Evolutionary conservation across 106 monocot genomes (phyloP), one percentile per base, ranked within the genome.

Genomic region (Dioscorea dumetorum): DNA sequence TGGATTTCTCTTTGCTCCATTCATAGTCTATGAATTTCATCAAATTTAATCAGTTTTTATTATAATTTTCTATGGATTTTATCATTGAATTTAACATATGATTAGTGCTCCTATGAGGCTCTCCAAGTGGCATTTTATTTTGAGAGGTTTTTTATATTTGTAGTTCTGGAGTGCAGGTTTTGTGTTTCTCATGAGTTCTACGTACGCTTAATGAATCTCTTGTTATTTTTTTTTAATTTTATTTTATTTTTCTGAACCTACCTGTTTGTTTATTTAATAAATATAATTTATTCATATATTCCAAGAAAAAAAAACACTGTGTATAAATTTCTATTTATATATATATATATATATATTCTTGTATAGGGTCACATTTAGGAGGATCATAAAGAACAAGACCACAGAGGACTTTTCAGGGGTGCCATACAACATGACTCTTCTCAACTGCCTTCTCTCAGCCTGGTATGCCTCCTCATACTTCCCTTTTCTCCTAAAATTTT

Each of bases 351-450:
- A n/a, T n/a, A n/a, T n/a, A n/a, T 16, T 54, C 32, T 56, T 49
- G 24, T 61, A 3, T 67, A 91, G 91, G 0, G 62, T 88, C 32
- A 95, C 95, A 7, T 95, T 91, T 65, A 63, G 75, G 77, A 79
- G 95, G 64, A 88, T 95, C 51, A 50, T 88, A 20, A 70, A 32
- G 70, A 78, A 74, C 14, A 84, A 59, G 59, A 80, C 91, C 3
- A 95, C 95, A 0, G 95, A 95, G 70, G 83, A 91, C 9, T 95
- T 95, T 76, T 95, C 95, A 0, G 91, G 95, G 18, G 75, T 95
- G 1, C 95, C 95, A 8, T 95, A 95, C 84, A 91, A 84, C 71
- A 91, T 88, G 91, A 86, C 95, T n/a, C 24, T 95, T 64, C 86
- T 95, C 60, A 95, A 95, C 71, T 95, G 95, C 70, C 88, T 95